Evolutionary conservation across 2,329 filamentous ascomycete genomes (phyloP).

Genomic region (Trichoderma citrinoviride): DNA sequence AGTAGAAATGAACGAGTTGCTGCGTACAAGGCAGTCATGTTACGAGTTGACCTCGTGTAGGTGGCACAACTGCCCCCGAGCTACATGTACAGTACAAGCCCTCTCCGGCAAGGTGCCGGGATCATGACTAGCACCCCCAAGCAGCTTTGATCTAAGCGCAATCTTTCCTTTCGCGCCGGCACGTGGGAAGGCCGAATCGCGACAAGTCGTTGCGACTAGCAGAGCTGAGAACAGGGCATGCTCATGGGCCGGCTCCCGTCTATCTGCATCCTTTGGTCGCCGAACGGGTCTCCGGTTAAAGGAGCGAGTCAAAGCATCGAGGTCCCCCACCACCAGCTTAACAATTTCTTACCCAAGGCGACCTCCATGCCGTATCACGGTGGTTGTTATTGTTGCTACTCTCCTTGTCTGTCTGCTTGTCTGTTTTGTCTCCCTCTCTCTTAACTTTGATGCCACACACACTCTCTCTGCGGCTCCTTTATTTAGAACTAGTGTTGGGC

Average conservation of each 20-base stretch:
- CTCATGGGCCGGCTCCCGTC: neutral
- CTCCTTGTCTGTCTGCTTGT: neutral
- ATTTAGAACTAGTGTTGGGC: neutral
- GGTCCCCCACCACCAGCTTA: conserved; percentile 6
- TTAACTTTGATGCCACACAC: too few relatives aligned
- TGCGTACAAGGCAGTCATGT: too few relatives aligned
- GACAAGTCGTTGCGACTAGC: neutral
- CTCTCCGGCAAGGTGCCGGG: neutral
- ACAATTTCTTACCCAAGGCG: neutral
- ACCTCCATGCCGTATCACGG: neutral
- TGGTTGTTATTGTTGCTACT: neutral
- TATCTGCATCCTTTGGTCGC: conserved; percentile 14
- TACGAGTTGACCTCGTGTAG: too few relatives aligned
- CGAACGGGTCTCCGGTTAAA: conserved; percentile 16
- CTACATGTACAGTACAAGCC: neutral
- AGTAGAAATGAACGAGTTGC: too few relatives aligned
- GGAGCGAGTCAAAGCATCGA: neutral
- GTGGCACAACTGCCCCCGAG: too few relatives aligned
- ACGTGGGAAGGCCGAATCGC: conserved; percentile 3
- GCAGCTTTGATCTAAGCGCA: conserved; percentile 17
- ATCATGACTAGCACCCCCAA: conserved; percentile 6
- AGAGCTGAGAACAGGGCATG: neutral
- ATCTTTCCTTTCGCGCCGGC: neutral
- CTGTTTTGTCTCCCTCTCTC: too few relatives aligned
- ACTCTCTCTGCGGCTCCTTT: neutral